A percentile compares a stretch with the other conserved stretches of the same genome.
These are phyloP conservation scores for Penicillium sp. DNA, from an alignment of 2,329 filamentous ascomycete genomes.

Conservation along the genomic window DNA sequence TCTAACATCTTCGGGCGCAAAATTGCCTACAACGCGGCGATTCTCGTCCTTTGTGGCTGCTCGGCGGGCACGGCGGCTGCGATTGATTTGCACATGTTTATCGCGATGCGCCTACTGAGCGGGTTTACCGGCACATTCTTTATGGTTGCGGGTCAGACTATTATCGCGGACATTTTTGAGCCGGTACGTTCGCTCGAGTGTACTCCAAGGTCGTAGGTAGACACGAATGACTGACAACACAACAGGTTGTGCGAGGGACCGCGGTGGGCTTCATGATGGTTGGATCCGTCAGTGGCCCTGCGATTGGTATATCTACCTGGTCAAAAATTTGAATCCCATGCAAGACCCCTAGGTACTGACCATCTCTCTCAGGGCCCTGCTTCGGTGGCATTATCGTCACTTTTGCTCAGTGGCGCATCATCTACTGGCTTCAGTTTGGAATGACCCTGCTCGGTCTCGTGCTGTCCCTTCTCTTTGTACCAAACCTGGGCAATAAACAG, in stretches of 20 bases:
- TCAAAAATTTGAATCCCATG: neutral
- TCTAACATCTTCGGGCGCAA: slow-evolving; percentile 31
- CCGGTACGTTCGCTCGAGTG: slow-evolving; percentile 24
- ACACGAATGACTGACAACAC: slow-evolving; percentile 3
- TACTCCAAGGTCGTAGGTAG: neutral
- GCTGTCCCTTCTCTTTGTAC: slow-evolving; percentile 63
- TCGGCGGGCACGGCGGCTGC: slow-evolving; percentile 34
- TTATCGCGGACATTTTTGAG: slow-evolving; percentile 41
- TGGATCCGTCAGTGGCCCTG: slow-evolving; percentile 44
- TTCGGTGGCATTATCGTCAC: slow-evolving; percentile 76
- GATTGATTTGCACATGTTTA: slow-evolving; percentile 35
- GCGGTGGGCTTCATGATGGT: slow-evolving; percentile 46
- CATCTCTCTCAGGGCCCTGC: slow-evolving; percentile 49
- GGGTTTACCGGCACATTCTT: slow-evolving; percentile 41
- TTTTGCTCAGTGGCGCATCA: slow-evolving; percentile 68
- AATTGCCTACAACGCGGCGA: slow-evolving; percentile 35
- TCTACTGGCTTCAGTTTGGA: slow-evolving; percentile 74
- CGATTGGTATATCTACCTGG: slow-evolving; percentile 34
- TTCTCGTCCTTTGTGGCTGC: slow-evolving; percentile 32
- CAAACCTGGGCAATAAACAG: slow-evolving; percentile 61
- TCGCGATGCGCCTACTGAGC: slow-evolving; percentile 34
- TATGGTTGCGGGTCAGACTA: slow-evolving; percentile 41
- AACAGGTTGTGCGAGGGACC: slow-evolving; percentile 43
- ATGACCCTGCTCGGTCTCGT: slow-evolving; percentile 60
- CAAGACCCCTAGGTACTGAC: slow-evolving; percentile 4